Conservation (phyloP, 176 grass and related monocot species). For the Luzula sylvatica region DNA sequence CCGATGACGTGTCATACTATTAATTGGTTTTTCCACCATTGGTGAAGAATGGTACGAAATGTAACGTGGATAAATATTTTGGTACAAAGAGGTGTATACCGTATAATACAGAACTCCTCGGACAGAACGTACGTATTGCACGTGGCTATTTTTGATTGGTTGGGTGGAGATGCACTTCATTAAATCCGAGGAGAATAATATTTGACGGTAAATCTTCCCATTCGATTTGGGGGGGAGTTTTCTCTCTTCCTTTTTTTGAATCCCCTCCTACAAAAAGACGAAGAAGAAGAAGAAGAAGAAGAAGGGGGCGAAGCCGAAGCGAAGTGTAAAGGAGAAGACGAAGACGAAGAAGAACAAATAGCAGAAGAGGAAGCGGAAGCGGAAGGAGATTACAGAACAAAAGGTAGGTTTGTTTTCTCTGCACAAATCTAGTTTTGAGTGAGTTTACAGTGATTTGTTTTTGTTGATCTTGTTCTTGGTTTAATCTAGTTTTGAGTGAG, state of each 20-base stretch:
- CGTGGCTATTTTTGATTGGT: slow-evolving; percentile 5
- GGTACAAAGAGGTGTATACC: not conserved
- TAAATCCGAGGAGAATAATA: slow-evolving; percentile 4
- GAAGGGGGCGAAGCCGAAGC: not conserved
- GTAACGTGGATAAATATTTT: not conserved
- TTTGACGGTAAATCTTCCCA: not conserved
- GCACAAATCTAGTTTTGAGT: too few relatives aligned
- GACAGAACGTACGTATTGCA: not conserved
- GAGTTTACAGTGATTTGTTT: too few relatives aligned
- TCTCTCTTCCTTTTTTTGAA: slow-evolving; percentile 6
- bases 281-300: not conserved
- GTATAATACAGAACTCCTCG: not conserved
- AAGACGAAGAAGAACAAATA: not conserved
- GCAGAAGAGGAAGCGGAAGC: too few relatives aligned
- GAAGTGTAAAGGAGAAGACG: not conserved
- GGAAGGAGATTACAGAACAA: too few relatives aligned
- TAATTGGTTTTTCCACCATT: not conserved
- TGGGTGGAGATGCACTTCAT: not conserved
- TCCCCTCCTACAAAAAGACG: not conserved
- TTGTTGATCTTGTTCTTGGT: too few relatives aligned
- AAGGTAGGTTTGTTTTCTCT: too few relatives aligned
- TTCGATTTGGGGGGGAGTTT: not conserved
- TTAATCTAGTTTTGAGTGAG: too few relatives aligned
- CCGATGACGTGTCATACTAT: not conserved
- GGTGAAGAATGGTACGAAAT: not conserved